Evolutionary conservation across 2,329 filamentous ascomycete genomes (phyloP).

Genomic region (Penicillium sp.): DNA sequence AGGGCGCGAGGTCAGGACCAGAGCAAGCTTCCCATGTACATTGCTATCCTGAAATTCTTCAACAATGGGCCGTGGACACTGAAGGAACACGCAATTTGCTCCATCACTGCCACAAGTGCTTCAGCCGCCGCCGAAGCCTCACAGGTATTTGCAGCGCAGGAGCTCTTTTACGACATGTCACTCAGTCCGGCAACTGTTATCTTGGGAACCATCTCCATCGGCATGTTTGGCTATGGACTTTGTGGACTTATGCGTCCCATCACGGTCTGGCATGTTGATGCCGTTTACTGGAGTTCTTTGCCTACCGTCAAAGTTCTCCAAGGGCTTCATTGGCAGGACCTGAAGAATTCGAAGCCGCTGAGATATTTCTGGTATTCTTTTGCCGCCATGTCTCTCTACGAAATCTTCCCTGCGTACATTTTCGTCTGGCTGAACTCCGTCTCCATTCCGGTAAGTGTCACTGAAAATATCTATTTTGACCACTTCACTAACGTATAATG

Average conservation of each 20-base stretch:
- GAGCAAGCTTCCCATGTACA: slow-evolving; percentile 43
- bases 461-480: neutral
- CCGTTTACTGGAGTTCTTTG: slow-evolving; percentile 54
- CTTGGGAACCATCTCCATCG: slow-evolving; percentile 51
- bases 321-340: slow-evolving; percentile 51
- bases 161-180: slow-evolving; percentile 51
- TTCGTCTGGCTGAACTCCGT: slow-evolving; percentile 54
- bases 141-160: slow-evolving; percentile 47
- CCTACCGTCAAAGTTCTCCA: slow-evolving; percentile 54
- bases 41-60: slow-evolving; percentile 44
- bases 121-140: slow-evolving; percentile 46
- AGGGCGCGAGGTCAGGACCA: slow-evolving; percentile 36
- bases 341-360: slow-evolving; percentile 50
- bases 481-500: neutral
- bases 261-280: slow-evolving; percentile 53
- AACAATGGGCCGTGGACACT: slow-evolving; percentile 52
- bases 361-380: slow-evolving; percentile 53
- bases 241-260: slow-evolving; percentile 53
- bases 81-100: slow-evolving; percentile 54
- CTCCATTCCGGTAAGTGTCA: slow-evolving; percentile 43
- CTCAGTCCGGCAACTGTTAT: slow-evolving; percentile 47
- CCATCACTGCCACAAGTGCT: slow-evolving; percentile 53
- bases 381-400: slow-evolving; percentile 48
- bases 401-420: slow-evolving; percentile 54
- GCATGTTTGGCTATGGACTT: slow-evolving; percentile 54